These are phyloP conservation scores for Mercurialis annua DNA, from an alignment of 345 rosid genomes.

Conservation along the genomic window DNA sequence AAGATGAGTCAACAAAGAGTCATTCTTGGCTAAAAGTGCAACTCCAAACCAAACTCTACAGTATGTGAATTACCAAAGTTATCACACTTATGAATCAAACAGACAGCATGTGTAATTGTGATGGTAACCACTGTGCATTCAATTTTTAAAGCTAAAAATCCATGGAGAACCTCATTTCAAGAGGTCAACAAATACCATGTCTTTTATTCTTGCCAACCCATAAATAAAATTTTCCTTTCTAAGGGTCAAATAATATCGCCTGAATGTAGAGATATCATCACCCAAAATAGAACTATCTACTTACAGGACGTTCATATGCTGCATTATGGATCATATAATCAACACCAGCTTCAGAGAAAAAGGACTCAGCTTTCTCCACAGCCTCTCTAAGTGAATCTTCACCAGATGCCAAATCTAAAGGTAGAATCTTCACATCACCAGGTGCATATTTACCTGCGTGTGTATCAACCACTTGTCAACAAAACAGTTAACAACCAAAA, in stretches of 20 bases:
- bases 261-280: neutral
- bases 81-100: conserved; percentile 3
- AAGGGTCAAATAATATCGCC: neutral
- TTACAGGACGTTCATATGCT: conserved; percentile 92
- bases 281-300: conserved; percentile 23
- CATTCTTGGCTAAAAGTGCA: neutral
- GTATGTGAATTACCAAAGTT: neutral
- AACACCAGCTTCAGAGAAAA: conserved; percentile 64
- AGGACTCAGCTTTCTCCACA: conserved; percentile 70
- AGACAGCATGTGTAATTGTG: neutral
- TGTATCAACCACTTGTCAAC: conserved; percentile 11
- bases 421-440: conserved; percentile 62
- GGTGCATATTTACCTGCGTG: conserved; percentile 77
- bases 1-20: neutral
- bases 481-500: neutral
- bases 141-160: neutral
- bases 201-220: neutral
- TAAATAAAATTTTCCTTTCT: neutral
- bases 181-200: neutral
- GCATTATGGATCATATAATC: conserved; percentile 91
- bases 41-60: neutral
- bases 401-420: conserved; percentile 80
- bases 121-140: neutral
- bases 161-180: too few relatives aligned
- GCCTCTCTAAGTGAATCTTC: conserved; percentile 62